These are phyloP conservation scores for Asclepias syriaca DNA, from an alignment of 257 asterid genomes.

Conservation along the genomic window DNA sequence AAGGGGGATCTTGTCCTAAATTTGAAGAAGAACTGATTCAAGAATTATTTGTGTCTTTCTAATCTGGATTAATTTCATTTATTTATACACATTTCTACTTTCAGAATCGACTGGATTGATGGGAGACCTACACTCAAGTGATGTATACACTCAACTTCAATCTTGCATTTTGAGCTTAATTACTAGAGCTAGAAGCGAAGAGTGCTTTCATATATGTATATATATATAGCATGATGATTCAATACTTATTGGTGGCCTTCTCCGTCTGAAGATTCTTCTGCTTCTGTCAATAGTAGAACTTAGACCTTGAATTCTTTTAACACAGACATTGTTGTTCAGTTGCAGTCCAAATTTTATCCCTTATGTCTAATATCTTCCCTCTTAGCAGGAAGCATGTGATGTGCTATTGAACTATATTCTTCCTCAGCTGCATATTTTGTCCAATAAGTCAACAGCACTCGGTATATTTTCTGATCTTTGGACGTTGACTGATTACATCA, in stretches of 20 bases:
- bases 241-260: not conserved
- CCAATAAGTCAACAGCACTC: slow-evolving; percentile 58
- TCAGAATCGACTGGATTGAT: slow-evolving; percentile 9
- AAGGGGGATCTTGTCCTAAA: not conserved
- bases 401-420: slow-evolving; percentile 28
- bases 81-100: not conserved
- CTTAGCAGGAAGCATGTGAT: slow-evolving; percentile 21
- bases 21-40: not conserved
- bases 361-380: slow-evolving; percentile 5
- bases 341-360: not conserved
- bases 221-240: not conserved
- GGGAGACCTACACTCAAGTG: slow-evolving; percentile 1
- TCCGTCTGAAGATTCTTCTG: not conserved
- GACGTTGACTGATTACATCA: slow-evolving; percentile 53
- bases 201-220: not conserved
- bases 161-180: not conserved
- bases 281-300: not conserved
- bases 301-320: not conserved
- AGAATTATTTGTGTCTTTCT: not conserved
- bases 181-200: not conserved
- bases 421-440: slow-evolving; percentile 24
- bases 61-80: not conserved
- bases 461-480: slow-evolving; percentile 61
- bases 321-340: not conserved
- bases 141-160: not conserved